A percentile compares a stretch with the other conserved stretches of the same genome.
Evolutionary conservation across 75 land plant genomes (phyloP).

Genomic region (Adiantum capillusveneris): DNA sequence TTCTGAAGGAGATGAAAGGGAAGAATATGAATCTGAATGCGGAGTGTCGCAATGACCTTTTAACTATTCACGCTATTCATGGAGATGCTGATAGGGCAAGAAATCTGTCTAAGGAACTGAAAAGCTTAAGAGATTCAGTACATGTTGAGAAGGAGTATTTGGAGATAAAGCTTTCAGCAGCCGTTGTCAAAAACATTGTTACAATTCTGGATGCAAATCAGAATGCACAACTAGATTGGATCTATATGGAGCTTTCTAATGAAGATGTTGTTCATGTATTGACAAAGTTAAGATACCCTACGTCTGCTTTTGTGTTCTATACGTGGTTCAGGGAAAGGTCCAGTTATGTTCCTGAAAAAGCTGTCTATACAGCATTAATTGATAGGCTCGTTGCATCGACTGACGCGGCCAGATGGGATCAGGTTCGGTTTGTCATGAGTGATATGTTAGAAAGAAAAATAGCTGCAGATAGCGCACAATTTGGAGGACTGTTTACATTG

Average conservation of each 20-base stretch:
- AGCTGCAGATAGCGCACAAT: neutral
- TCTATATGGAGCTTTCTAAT: neutral
- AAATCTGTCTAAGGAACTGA: neutral
- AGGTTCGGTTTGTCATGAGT: neutral
- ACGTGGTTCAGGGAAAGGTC: neutral
- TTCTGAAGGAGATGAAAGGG: neutral
- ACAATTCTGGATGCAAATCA: too few relatives aligned
- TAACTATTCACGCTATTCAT: neutral
- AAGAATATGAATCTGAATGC: neutral
- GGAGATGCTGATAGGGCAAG: neutral
- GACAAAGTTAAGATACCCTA: neutral
- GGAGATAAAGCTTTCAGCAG: too few relatives aligned
- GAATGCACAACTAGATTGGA: too few relatives aligned
- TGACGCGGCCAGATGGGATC: neutral
- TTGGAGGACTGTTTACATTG: neutral
- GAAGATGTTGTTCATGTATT: neutral
- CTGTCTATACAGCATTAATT: neutral
- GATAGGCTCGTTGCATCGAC: neutral
- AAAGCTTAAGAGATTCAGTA: too few relatives aligned
- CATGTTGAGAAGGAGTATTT: too few relatives aligned
- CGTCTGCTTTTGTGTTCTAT: neutral
- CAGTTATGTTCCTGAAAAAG: neutral
- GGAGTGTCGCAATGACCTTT: neutral
- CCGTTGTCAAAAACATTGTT: too few relatives aligned
- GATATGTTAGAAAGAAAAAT: neutral